Evolutionary conservation across 805 yeast species (phyloP).

Genomic region (Candida alai): DNA sequence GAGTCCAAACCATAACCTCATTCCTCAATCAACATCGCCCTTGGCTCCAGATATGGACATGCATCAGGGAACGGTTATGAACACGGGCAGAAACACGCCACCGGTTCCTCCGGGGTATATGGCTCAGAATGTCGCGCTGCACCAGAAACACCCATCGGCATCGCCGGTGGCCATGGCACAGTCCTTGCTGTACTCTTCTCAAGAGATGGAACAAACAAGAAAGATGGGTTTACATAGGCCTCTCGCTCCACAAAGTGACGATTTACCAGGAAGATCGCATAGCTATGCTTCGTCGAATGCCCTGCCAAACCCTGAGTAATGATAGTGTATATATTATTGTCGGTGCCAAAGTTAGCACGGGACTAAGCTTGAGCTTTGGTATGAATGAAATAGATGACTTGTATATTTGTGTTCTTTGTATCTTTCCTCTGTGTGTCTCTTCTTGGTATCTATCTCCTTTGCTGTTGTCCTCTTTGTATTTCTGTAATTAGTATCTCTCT

Average conservation of each 20-base stretch:
- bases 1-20: conserved; percentile 27
- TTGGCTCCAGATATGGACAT: conserved; percentile 3
- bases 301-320: conserved; percentile 3
- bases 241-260: conserved; percentile 3
- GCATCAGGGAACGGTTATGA: no score
- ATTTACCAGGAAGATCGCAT: not conserved
- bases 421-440: no score
- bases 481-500: no score
- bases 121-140: not conserved
- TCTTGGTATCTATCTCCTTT: no score
- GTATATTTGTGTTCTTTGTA: no score
- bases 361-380: no score
- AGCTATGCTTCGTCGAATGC: conserved; percentile 1
- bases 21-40: conserved; percentile 15
- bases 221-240: conserved; percentile 1
- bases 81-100: no score
- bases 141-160: conserved; percentile 7
- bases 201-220: conserved; percentile 5
- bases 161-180: conserved; percentile 7
- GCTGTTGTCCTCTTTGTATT: not conserved
- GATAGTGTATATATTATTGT: no score
- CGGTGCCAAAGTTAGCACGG: no score
- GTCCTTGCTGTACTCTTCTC: conserved; percentile 2
- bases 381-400: no score
- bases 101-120: conserved; percentile 15